A percentile compares a stretch with the other conserved stretches of the same genome.
Evolutionary conservation across 2,329 filamentous ascomycete genomes (phyloP).

Genomic region (Fusarium begoniae): DNA sequence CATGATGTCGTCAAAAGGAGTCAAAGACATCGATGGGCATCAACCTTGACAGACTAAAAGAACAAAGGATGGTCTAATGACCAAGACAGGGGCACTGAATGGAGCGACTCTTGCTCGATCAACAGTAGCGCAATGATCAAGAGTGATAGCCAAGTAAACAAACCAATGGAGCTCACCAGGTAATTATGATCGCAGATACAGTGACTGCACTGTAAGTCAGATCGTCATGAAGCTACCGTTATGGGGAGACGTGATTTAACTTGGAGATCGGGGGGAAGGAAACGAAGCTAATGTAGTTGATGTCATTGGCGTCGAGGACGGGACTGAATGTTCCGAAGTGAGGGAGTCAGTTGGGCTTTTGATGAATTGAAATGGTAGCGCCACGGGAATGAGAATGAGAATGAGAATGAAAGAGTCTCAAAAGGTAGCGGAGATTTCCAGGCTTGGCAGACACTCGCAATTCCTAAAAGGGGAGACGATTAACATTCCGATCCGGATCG

Average conservation of each 20-base stretch:
- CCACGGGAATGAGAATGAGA: constrained; percentile 13
- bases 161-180: not conserved
- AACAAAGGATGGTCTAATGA: constrained; percentile 20
- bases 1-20: constrained; percentile 27
- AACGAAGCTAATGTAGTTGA: constrained; percentile 13
- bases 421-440: constrained; percentile 3
- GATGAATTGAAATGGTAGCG: constrained; percentile 15
- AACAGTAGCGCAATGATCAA: not conserved
- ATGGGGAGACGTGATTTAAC: not conserved
- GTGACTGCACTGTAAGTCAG: not conserved
- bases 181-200: not conserved
- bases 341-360: constrained; percentile 8
- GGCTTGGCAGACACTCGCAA: constrained; percentile 6
- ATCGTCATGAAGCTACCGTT: constrained; percentile 20
- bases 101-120: constrained; percentile 4
- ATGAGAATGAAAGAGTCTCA: constrained; percentile 9
- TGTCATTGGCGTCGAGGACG: constrained; percentile 32
- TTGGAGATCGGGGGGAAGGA: constrained; percentile 10
- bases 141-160: constrained; percentile 11
- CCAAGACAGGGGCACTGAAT: constrained; percentile 7
- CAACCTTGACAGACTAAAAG: constrained; percentile 1
- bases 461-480: constrained; percentile 20
- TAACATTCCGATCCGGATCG: constrained; percentile 35
- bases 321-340: constrained; percentile 11
- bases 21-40: not conserved